Percentiles rank a stretch among this genome's conserved stretches.
These are phyloP conservation scores for Exsudoporus frostii DNA, from an alignment of 768 basidiomycete species.

Conservation along the genomic window DNA sequence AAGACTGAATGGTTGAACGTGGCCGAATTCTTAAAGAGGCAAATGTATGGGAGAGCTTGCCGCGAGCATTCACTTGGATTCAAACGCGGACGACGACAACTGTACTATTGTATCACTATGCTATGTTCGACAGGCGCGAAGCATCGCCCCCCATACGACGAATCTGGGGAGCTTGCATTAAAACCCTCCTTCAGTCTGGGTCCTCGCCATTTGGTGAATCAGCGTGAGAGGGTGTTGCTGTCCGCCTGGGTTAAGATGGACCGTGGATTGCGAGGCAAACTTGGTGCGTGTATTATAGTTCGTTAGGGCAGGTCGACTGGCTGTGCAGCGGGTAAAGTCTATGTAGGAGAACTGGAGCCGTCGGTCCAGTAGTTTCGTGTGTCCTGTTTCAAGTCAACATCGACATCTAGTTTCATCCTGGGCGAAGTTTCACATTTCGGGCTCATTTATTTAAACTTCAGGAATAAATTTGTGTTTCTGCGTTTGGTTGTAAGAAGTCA, in stretches of 20 bases:
- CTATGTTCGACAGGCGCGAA: slow-evolving; percentile 48
- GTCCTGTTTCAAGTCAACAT: no score
- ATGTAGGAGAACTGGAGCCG: no score
- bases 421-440: no score
- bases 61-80: not conserved
- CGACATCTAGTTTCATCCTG: no score
- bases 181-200: slow-evolving; percentile 65
- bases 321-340: no score
- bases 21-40: not conserved
- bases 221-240: slow-evolving; percentile 41
- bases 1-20: not conserved
- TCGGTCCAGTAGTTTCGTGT: no score
- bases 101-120: no score
- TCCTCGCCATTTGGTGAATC: slow-evolving; percentile 75
- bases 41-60: not conserved
- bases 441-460: no score
- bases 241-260: slow-evolving; percentile 69
- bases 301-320: slow-evolving; percentile 30
- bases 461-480: no score
- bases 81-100: no score
- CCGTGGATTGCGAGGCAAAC: slow-evolving; percentile 33
- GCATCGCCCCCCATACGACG: slow-evolving; percentile 30
- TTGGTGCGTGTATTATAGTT: not conserved
- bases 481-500: no score
- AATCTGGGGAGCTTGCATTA: slow-evolving; percentile 55